A percentile compares a stretch with the other conserved stretches of the same genome.
phyloP scores from a whole-genome alignment of 2,329 filamentous ascomycete genomes.

The Madurella mycetomatis region DNA sequence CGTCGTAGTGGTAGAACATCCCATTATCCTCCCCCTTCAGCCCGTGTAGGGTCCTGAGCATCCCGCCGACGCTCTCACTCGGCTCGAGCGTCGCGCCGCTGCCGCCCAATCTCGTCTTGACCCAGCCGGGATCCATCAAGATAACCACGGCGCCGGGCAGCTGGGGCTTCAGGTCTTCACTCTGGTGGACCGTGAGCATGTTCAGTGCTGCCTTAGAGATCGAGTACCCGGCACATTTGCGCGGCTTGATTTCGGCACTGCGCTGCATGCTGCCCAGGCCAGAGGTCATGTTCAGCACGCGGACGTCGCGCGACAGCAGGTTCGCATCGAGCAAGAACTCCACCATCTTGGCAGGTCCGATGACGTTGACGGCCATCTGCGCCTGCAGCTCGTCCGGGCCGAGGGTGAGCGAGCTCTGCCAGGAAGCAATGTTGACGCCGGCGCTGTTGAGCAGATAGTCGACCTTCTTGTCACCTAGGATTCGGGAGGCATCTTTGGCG shows the following conservation, averaged over 20 bases:
- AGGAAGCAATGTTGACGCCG: slow-evolving; percentile 34
- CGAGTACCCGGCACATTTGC: slow-evolving; percentile 32
- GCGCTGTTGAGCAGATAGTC: slow-evolving; percentile 31
- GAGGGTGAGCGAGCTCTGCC: slow-evolving; percentile 37
- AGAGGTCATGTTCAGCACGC: slow-evolving; percentile 41
- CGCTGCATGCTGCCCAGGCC: slow-evolving; percentile 34
- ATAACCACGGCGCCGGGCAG: slow-evolving; percentile 29
- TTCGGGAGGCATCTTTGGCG: slow-evolving; percentile 20
- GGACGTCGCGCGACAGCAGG: slow-evolving; percentile 26
- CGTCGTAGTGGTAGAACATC: slow-evolving; percentile 23
- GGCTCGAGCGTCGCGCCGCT: slow-evolving; percentile 27
- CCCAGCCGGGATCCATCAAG: slow-evolving; percentile 33
- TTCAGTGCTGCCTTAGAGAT: slow-evolving; percentile 34
- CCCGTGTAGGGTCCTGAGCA: slow-evolving; percentile 70
- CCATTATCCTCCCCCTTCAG: slow-evolving; percentile 51
- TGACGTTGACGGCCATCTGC: slow-evolving; percentile 43
- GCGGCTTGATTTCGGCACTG: slow-evolving; percentile 29
- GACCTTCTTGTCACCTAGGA: slow-evolving; percentile 34
- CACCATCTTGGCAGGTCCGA: slow-evolving; percentile 43
- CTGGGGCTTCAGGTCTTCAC: slow-evolving; percentile 25
- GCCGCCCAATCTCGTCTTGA: slow-evolving; percentile 34
- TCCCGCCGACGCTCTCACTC: slow-evolving; percentile 38
- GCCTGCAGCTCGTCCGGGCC: slow-evolving; percentile 33
- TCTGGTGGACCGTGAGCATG: slow-evolving; percentile 29
- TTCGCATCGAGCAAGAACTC: slow-evolving; percentile 33